These are phyloP conservation scores for Aspergillus brasiliensis DNA, from an alignment of 2,329 filamentous ascomycete species.

Conservation along the genomic window DNA sequence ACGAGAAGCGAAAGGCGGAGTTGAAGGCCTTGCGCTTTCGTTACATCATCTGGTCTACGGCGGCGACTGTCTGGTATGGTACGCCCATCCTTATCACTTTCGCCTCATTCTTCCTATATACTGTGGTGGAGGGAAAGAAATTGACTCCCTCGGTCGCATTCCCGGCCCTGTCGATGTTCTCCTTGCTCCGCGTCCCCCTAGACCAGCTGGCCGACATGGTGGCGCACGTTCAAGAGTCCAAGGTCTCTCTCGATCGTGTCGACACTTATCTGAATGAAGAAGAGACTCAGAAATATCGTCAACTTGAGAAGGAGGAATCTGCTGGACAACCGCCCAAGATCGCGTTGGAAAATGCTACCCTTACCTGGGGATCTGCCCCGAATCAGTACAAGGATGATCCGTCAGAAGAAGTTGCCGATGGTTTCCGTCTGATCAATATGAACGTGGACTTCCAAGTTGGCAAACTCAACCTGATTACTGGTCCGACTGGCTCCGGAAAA, in stretches of 20 bases:
- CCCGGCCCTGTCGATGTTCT: constrained; percentile 93
- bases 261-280: constrained; percentile 92
- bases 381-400: constrained; percentile 58
- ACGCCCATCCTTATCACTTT: constrained; percentile 95
- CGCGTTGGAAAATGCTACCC: constrained; percentile 79
- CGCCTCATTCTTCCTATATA: constrained; percentile 93
- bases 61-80: constrained; percentile 94
- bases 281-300: constrained; percentile 92
- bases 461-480: constrained; percentile 87
- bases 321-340: constrained; percentile 73
- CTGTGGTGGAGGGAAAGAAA: constrained; percentile 82
- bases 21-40: constrained; percentile 75
- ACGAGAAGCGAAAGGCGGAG: constrained; percentile 82
- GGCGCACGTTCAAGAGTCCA: constrained; percentile 94
- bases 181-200: constrained; percentile 85
- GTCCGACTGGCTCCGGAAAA: constrained; percentile 92
- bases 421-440: constrained; percentile 81
- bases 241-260: constrained; percentile 94
- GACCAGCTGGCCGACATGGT: constrained; percentile 99
- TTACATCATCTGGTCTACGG: constrained; percentile 88
- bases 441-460: constrained; percentile 81
- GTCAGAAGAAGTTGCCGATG: constrained; percentile 66
- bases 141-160: constrained; percentile 92
- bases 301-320: constrained; percentile 73
- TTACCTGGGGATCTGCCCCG: constrained; percentile 77